These are phyloP conservation scores for Agastache rugosa DNA, from an alignment of 257 asterid genomes.

Conservation along the genomic window DNA sequence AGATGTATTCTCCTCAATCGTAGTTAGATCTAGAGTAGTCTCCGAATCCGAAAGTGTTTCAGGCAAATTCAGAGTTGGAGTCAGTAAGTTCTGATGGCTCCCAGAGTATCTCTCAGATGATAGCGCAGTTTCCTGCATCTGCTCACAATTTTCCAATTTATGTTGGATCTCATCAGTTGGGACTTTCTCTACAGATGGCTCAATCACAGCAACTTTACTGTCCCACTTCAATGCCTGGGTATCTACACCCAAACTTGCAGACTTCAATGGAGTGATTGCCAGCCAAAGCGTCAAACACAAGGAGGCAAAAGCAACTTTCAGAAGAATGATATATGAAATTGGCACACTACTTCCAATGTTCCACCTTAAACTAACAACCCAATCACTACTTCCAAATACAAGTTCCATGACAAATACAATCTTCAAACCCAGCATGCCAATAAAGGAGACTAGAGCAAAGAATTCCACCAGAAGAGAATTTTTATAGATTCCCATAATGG, in stretches of 20 bases:
- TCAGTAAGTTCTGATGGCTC: constrained; percentile 42
- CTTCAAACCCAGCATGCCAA: constrained; percentile 76
- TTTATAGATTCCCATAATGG: constrained; percentile 77
- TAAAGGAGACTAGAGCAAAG: constrained; percentile 59
- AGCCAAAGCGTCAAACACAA: constrained; percentile 83
- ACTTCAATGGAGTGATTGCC: constrained; percentile 84
- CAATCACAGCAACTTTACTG: constrained; percentile 34
- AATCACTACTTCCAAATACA: constrained; percentile 88
- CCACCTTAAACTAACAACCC: constrained; percentile 88
- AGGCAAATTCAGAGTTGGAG: constrained; percentile 55
- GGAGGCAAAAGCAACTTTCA: constrained; percentile 61
- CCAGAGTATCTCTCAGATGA: constrained; percentile 48
- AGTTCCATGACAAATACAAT: constrained; percentile 78
- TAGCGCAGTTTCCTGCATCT: constrained; percentile 46
- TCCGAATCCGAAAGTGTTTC: constrained; percentile 64
- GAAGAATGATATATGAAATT: constrained; percentile 67
- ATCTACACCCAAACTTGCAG: constrained; percentile 64
- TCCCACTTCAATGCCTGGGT: constrained; percentile 58
- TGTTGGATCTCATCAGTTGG: constrained; percentile 48
- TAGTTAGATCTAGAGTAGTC: constrained; percentile 42
- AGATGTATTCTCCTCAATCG: constrained; percentile 59
- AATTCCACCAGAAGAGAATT: constrained; percentile 67
- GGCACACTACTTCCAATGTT: constrained; percentile 65
- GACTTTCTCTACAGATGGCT: constrained; percentile 43
- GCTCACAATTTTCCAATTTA: constrained; percentile 45